phyloP scores from a whole-genome alignment of 768 basidiomycete genomes.

The Suillus variegatus region DNA sequence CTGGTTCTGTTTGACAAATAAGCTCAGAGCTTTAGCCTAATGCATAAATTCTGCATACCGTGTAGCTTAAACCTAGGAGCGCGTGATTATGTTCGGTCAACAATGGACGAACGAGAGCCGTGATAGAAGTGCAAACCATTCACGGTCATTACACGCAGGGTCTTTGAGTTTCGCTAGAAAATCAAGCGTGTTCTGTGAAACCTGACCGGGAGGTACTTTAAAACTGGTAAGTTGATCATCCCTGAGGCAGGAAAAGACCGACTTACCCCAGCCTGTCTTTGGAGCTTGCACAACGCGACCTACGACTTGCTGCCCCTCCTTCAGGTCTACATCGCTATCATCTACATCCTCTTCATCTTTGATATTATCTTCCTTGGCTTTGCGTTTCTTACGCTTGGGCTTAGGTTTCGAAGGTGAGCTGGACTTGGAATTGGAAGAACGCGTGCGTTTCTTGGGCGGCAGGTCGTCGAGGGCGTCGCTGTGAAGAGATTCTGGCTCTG shows the following conservation, averaged over 20 bases:
- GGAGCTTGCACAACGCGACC: slow-evolving; percentile 82
- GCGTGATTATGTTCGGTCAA: neutral
- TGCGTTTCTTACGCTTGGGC: slow-evolving; percentile 22
- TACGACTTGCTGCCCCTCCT: slow-evolving; percentile 69
- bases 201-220: slow-evolving; percentile 78
- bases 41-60: slow-evolving; percentile 39
- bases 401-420: slow-evolving; percentile 20
- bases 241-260: slow-evolving; percentile 1
- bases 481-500: slow-evolving; percentile 28
- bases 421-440: slow-evolving; percentile 18
- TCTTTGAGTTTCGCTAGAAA: slow-evolving; percentile 73
- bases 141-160: slow-evolving; percentile 79
- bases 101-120: neutral
- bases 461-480: slow-evolving; percentile 49
- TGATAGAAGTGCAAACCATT: slow-evolving; percentile 54
- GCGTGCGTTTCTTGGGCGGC: slow-evolving; percentile 23
- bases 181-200: slow-evolving; percentile 83
- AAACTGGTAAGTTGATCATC: neutral
- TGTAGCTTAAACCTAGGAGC: slow-evolving; percentile 78
- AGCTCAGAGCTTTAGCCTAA: neutral
- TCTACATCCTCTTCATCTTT: slow-evolving; percentile 19
- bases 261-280: slow-evolving; percentile 74
- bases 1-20: slow-evolving; percentile 21
- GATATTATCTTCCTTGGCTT: slow-evolving; percentile 5
- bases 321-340: slow-evolving; percentile 46